Conservation (phyloP, 352 stramenopile species). For the Phytopythium oedochilum region DNA sequence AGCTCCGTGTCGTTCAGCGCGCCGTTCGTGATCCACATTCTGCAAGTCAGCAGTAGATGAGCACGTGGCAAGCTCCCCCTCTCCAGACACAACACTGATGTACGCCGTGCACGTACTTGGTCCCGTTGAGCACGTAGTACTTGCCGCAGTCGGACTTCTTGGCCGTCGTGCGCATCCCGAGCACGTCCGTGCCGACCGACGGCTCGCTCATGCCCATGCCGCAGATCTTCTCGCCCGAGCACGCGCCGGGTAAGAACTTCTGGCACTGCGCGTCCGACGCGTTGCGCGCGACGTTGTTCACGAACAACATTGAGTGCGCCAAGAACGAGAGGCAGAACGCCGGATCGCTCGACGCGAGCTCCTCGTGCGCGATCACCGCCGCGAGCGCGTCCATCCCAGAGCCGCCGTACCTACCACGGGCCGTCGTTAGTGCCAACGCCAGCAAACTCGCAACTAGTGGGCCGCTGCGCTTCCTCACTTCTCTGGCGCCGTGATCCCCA, state of each 20-base stretch:
- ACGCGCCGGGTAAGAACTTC: slow-evolving; percentile 90
- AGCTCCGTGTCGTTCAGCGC: slow-evolving; percentile 93
- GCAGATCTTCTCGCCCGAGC: slow-evolving; percentile 93
- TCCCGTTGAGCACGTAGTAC: slow-evolving; percentile 89
- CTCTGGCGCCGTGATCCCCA: slow-evolving; percentile 95
- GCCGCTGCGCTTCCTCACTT: slow-evolving; percentile 62
- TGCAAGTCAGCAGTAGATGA: no score
- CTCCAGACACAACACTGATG: no score
- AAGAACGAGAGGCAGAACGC: slow-evolving; percentile 98
- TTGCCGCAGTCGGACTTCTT: slow-evolving; percentile 80
- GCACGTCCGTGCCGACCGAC: slow-evolving; percentile 91
- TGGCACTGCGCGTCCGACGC: slow-evolving; percentile 83
- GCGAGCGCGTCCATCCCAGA: slow-evolving; percentile 95
- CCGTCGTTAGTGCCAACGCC: no score
- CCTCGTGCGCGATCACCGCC: slow-evolving; percentile 93
- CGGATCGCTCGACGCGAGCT: slow-evolving; percentile 96
- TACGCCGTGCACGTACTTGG: slow-evolving; percentile 48
- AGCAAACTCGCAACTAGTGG: no score
- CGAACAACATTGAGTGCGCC: slow-evolving; percentile 92
- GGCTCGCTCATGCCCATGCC: slow-evolving; percentile 99
- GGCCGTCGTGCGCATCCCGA: slow-evolving; percentile 96
- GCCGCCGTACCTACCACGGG: slow-evolving; percentile 81
- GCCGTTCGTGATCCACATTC: slow-evolving; percentile 99
- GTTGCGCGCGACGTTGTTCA: slow-evolving; percentile 92
- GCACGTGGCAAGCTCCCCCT: no score